Base-by-base conservation (phyloP, 768 basidiomycete species). In the Lyophyllum atratum region DNA sequence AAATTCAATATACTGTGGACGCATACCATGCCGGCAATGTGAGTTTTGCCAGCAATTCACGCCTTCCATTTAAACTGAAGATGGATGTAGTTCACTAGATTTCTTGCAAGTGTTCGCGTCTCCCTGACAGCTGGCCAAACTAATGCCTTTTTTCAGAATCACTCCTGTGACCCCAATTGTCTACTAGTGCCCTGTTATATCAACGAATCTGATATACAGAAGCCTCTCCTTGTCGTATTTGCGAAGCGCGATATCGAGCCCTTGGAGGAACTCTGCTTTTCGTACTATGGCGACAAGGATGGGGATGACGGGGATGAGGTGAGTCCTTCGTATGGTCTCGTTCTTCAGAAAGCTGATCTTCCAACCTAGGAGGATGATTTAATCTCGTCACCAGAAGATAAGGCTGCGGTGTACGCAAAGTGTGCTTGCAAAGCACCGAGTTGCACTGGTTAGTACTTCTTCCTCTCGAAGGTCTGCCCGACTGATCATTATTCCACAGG, bases 11-110 rank as follows among this genome's bases (percentile, higher is more conserved):
- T 59, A 77, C 78, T 14, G 86, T 95, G 2, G 94, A 96, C 72
- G 94, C 94, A 4, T 96, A 89, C 68, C 93, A 95, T 70, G 86
- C 83, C 19, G 90, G 90, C 11, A 93, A 93, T 70, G 90, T 93
- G 68, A 68, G 88, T 79, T 31, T 15, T 39, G 14, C 9, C 46
- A 37, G 12, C 12, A 28, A 24, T 33, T 24, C 2, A 24, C 40
- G 57, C 26, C 34, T 45, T 34, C 49, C 19, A 31, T 52, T 19
- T 33, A 50, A 37, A 55, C 55, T 57, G 45, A 49, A 24, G 42
- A 21, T 29, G 10, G 19, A 24, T 47, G 37, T 49, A 95, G 93
- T 94, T 95, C 71, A 95, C 94, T n/a, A 84, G 94, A 29, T 96
- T 92, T 65, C 72, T 95, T 63, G 93, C 92, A 67, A 65, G 84